phyloP scores from a whole-genome alignment of 2,329 filamentous ascomycete genomes.

The Pseudocercospora fuligena region DNA sequence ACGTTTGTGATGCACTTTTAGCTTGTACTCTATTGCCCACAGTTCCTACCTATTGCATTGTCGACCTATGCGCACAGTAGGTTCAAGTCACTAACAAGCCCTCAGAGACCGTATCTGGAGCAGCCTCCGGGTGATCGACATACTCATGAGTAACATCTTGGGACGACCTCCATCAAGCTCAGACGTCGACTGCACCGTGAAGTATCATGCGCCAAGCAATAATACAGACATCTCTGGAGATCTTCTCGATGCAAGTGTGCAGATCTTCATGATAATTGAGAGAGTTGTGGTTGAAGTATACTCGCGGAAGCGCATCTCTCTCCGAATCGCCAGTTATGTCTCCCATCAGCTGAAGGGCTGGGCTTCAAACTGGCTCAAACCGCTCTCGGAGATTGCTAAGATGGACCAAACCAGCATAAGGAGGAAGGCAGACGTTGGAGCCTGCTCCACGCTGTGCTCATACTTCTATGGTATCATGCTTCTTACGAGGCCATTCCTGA shows the following conservation, averaged over 20 bases:
- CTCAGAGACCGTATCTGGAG: constrained; percentile 57
- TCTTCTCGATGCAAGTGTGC: constrained; percentile 44
- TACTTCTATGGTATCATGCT: constrained; percentile 62
- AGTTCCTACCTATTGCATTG: no score
- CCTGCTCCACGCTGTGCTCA: constrained; percentile 56
- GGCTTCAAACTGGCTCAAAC: constrained; percentile 45
- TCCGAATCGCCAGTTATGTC: constrained; percentile 48
- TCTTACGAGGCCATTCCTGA: constrained; percentile 58
- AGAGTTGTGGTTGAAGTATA: constrained; percentile 55
- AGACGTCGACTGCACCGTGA: constrained; percentile 55
- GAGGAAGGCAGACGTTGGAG: constrained; percentile 32
- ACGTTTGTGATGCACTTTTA: neutral
- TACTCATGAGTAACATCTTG: constrained; percentile 57
- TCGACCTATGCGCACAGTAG: neutral
- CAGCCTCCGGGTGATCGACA: constrained; percentile 57
- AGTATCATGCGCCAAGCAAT: constrained; percentile 32
- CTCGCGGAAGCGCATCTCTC: constrained; percentile 47
- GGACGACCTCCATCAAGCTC: constrained; percentile 60
- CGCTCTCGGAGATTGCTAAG: constrained; percentile 37
- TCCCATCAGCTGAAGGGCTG: constrained; percentile 48
- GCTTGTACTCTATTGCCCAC: neutral
- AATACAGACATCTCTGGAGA: constrained; percentile 25
- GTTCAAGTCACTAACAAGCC: neutral
- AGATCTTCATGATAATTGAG: constrained; percentile 56
- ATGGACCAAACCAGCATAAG: constrained; percentile 21